Evolutionary conservation across 345 rosid genomes (phyloP).

Genomic region (Murraya koenigii): DNA sequence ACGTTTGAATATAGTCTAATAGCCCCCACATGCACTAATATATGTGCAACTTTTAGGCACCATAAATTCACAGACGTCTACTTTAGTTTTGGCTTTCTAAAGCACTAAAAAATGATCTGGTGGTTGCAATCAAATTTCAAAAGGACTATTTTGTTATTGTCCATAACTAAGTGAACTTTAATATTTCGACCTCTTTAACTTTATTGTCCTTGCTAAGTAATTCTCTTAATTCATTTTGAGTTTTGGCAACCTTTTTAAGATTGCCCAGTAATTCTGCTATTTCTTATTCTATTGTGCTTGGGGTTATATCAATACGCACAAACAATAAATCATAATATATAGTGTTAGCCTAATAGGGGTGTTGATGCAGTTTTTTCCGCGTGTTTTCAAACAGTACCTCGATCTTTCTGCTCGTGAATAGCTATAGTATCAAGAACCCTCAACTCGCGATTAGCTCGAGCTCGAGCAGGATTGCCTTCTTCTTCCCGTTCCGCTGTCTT

Average conservation of each 20-base stretch:
- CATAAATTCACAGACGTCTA: slow-evolving; percentile 21
- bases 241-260: slow-evolving; percentile 19
- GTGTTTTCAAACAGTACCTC: no score
- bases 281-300: slow-evolving; percentile 34
- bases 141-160: slow-evolving; percentile 43
- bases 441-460: no score
- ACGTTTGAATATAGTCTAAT: slow-evolving; percentile 36
- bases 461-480: no score
- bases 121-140: slow-evolving; percentile 30
- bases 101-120: slow-evolving; percentile 37
- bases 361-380: no score
- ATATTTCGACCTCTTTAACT: slow-evolving; percentile 32
- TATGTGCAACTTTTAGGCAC: slow-evolving; percentile 32
- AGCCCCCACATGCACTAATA: slow-evolving; percentile 36
- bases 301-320: slow-evolving; percentile 47
- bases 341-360: no score
- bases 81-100: slow-evolving; percentile 20
- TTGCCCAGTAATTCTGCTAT: slow-evolving; percentile 18
- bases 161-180: slow-evolving; percentile 28
- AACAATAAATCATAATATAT: slow-evolving; percentile 35
- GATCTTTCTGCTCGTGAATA: no score
- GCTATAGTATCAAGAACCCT: no score
- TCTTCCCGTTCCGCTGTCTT: no score
- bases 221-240: slow-evolving; percentile 23
- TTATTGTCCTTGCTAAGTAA: slow-evolving; percentile 25